Evolutionary conservation across 495 filamentous ascomycete genomes (phyloP).

Genomic region (Bombardia bombarda): DNA sequence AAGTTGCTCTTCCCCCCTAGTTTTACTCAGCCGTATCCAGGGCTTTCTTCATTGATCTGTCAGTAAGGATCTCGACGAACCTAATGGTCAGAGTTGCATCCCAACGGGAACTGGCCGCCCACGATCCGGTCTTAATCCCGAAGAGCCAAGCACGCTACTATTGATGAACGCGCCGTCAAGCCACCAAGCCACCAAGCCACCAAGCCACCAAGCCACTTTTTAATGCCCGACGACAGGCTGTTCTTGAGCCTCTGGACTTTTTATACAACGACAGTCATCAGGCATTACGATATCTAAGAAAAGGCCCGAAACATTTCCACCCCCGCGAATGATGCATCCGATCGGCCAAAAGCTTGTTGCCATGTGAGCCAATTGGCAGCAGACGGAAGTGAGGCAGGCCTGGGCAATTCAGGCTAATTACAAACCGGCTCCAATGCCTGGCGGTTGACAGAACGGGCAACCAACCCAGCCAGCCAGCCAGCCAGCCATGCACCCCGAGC

Average conservation of each 20-base stretch:
- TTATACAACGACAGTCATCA: too few species aligned
- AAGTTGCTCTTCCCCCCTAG: too few species aligned
- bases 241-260: neutral
- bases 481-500: too few species aligned
- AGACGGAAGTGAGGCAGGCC: slow-evolving; percentile 3
- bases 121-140: too few species aligned
- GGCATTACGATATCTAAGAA: slow-evolving; percentile 18
- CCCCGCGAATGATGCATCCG: slow-evolving; percentile 3
- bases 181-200: slow-evolving; percentile 3
- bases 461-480: too few species aligned
- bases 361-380: slow-evolving; percentile 4
- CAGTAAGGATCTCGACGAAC: too few species aligned
- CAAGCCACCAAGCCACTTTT: slow-evolving; percentile 11
- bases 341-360: neutral
- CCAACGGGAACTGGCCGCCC: too few species aligned
- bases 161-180: too few species aligned
- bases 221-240: slow-evolving; percentile 1
- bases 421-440: slow-evolving; percentile 2
- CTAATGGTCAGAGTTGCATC: too few species aligned
- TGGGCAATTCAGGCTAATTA: slow-evolving; percentile 18
- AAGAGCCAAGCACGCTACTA: slow-evolving; percentile 11
- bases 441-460: too few species aligned
- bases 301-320: slow-evolving; percentile 17
- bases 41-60: too few species aligned
- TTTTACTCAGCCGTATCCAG: too few species aligned